phyloP scores from a whole-genome alignment of 2,329 filamentous ascomycete genomes.

The Teratosphaeria pseudoeucalypti region DNA sequence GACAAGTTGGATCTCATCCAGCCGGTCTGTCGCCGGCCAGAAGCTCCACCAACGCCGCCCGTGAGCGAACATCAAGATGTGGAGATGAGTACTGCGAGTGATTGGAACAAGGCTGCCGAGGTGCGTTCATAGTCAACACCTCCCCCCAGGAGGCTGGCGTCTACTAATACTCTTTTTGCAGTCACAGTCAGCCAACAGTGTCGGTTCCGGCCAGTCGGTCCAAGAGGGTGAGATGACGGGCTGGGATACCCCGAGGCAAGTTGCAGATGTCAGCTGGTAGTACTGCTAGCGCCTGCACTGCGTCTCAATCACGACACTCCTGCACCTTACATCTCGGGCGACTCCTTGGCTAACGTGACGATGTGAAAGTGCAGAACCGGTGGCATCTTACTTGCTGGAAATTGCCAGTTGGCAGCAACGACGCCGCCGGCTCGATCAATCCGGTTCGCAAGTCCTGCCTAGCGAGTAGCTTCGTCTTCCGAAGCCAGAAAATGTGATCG shows the following conservation, averaged over 20 bases:
- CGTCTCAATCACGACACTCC: background rate
- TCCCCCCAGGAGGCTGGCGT: background rate
- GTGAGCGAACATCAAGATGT: background rate
- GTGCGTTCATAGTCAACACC: background rate
- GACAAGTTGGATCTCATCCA: constrained; percentile 50
- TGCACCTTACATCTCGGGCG: background rate
- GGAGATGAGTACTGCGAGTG: constrained; percentile 1
- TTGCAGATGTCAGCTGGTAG: background rate
- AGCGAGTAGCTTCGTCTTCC: background rate
- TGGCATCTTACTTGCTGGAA: background rate
- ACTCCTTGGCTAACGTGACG: background rate
- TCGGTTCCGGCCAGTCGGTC: background rate
- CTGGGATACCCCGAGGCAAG: background rate
- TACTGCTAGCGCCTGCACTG: background rate
- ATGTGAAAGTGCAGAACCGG: background rate
- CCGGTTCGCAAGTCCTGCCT: background rate
- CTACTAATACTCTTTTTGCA: background rate
- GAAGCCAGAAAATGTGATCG: background rate
- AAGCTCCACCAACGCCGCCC: constrained; percentile 2
- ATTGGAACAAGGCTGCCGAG: background rate
- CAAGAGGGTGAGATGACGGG: background rate
- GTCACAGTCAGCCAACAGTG: background rate
- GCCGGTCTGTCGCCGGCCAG: constrained; percentile 24
- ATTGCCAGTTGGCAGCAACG: background rate
- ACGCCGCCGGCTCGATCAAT: background rate